Evolutionary conservation across 495 filamentous ascomycete species (phyloP).

Genomic region (Pyrenula massariospora): DNA sequence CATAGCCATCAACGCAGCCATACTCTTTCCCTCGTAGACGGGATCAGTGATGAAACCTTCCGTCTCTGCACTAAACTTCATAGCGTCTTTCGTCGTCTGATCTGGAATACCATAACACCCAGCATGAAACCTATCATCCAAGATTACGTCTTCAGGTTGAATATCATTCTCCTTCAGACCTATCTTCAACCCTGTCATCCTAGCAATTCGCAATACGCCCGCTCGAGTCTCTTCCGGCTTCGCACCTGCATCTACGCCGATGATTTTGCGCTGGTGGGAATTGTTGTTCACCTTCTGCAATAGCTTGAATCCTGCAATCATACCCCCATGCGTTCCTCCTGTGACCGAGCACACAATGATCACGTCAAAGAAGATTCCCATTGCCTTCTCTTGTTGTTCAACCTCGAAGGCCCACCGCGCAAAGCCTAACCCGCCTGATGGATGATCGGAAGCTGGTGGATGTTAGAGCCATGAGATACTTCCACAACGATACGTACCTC

Average conservation of each 20-base stretch:
- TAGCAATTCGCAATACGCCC: slow-evolving; percentile 49
- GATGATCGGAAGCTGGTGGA: slow-evolving; percentile 42
- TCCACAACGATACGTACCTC: slow-evolving; percentile 12
- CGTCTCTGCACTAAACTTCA: slow-evolving; percentile 45
- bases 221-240: slow-evolving; percentile 39
- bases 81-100: slow-evolving; percentile 44
- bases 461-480: too few relatives aligned
- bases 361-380: slow-evolving; percentile 47
- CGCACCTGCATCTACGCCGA: slow-evolving; percentile 54
- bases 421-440: slow-evolving; percentile 53
- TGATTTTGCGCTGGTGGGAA: slow-evolving; percentile 23
- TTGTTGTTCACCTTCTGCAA: slow-evolving; percentile 27
- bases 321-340: slow-evolving; percentile 49
- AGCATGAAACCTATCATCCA: slow-evolving; percentile 51
- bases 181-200: slow-evolving; percentile 42
- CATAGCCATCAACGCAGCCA: slow-evolving; percentile 54
- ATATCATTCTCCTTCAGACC: slow-evolving; percentile 42
- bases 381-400: slow-evolving; percentile 39
- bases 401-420: slow-evolving; percentile 55
- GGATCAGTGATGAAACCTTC: slow-evolving; percentile 59
- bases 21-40: slow-evolving; percentile 56
- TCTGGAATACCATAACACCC: slow-evolving; percentile 50
- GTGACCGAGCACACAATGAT: slow-evolving; percentile 52
- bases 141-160: slow-evolving; percentile 38
- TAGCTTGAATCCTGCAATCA: slow-evolving; percentile 53